These are phyloP conservation scores for Azolla pinnata DNA, from an alignment of 75 land plant species.

Conservation along the genomic window DNA sequence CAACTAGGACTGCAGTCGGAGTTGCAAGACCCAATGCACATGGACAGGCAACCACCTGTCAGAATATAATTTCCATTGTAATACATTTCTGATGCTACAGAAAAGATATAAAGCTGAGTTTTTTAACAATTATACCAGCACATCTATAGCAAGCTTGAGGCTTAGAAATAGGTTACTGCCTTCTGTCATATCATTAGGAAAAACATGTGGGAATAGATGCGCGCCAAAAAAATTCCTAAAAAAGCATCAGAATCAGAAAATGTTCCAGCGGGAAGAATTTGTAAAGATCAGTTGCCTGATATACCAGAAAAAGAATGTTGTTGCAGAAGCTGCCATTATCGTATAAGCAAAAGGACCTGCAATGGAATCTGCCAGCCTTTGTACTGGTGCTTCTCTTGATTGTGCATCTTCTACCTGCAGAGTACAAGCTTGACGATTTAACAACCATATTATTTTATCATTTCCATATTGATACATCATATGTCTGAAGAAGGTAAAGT, in stretches of 20 bases:
- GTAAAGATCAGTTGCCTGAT: too few species aligned
- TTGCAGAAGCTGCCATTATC: slow-evolving; percentile 82
- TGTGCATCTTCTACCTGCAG: slow-evolving; percentile 92
- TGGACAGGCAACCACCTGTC: slow-evolving; percentile 94
- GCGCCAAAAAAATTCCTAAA: slow-evolving; percentile 73
- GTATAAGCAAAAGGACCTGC: slow-evolving; percentile 96
- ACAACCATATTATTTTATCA: background rate
- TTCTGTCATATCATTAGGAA: slow-evolving; percentile 77
- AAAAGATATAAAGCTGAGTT: background rate
- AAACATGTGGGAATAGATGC: slow-evolving; percentile 64
- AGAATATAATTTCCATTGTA: background rate
- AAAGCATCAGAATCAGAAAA: too few species aligned
- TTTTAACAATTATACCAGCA: slow-evolving; percentile 55
- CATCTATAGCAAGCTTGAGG: slow-evolving; percentile 90
- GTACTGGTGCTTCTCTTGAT: slow-evolving; percentile 91
- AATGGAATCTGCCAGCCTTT: slow-evolving; percentile 89
- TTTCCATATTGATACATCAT: too few species aligned
- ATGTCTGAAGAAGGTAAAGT: too few species aligned
- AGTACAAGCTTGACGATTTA: background rate
- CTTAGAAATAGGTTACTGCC: slow-evolving; percentile 72
- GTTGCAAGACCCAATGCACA: slow-evolving; percentile 99
- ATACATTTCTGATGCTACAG: too few species aligned
- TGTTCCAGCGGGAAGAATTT: too few species aligned
- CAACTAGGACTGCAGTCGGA: slow-evolving; percentile 94
- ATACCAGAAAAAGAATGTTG: slow-evolving; percentile 86